Conservation (phyloP, 129 eudicot genomes). For the Erigeron canadensis region DNA sequence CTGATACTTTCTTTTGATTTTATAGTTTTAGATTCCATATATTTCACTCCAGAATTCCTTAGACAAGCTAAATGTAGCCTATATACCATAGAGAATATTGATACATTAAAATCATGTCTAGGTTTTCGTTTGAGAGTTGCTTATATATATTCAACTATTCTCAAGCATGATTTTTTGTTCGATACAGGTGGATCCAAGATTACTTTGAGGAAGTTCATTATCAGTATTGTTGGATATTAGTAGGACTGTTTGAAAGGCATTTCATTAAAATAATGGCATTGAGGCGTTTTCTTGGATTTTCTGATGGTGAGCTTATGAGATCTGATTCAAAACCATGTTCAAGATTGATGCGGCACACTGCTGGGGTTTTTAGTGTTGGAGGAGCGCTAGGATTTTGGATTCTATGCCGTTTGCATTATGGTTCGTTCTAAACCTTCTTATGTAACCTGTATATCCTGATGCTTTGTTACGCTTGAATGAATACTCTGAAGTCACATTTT, state of each 20-base stretch:
- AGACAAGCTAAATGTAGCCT: background rate
- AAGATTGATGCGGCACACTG: slow-evolving; percentile 92
- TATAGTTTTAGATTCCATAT: background rate
- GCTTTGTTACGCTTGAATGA: background rate
- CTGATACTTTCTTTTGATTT: background rate
- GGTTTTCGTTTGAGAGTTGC: background rate
- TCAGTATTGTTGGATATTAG: slow-evolving; percentile 6
- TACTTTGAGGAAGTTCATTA: background rate
- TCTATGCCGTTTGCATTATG: slow-evolving; percentile 88
- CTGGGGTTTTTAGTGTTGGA: slow-evolving; percentile 85
- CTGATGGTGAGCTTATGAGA: slow-evolving; percentile 93
- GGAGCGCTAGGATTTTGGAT: slow-evolving; percentile 94
- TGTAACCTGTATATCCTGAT: background rate
- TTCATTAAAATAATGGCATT: slow-evolving; percentile 58
- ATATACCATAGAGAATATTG: background rate
- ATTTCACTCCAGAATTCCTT: background rate
- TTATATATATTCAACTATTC: background rate
- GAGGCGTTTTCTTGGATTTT: slow-evolving; percentile 72
- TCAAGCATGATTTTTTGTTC: background rate
- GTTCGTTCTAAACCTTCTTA: slow-evolving; percentile 34
- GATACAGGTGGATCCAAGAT: slow-evolving; percentile 23
- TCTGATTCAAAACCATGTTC: slow-evolving; percentile 93
- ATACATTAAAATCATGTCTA: background rate
- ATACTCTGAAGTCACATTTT: background rate
- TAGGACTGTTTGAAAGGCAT: slow-evolving; percentile 1